These are phyloP conservation scores for Candida ponderosae DNA, from an alignment of 805 yeast species.

Conservation along the genomic window DNA sequence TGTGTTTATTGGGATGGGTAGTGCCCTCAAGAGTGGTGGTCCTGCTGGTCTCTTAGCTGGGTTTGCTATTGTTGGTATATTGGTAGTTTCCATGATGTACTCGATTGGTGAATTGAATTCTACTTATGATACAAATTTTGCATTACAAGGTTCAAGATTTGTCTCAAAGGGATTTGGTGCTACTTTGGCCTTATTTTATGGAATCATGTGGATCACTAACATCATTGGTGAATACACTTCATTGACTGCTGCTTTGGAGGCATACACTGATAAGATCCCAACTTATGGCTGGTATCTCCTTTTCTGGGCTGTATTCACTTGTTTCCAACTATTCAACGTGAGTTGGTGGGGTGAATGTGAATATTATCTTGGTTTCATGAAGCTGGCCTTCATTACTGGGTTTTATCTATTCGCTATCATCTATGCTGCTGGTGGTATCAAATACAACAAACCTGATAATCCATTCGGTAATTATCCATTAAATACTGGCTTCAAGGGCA, in stretches of 20 bases:
- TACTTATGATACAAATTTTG: conserved; percentile 44
- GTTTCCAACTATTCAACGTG: conserved; percentile 43
- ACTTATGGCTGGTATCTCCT: conserved; percentile 47
- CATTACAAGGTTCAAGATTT: conserved; percentile 41
- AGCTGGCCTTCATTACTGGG: conserved; percentile 38
- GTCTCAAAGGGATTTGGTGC: conserved; percentile 53
- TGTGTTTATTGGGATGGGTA: conserved; percentile 43
- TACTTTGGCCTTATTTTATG: conserved; percentile 44
- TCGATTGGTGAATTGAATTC: conserved; percentile 51
- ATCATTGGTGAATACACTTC: conserved; percentile 49
- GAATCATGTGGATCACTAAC: conserved; percentile 48
- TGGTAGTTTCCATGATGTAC: conserved; percentile 48
- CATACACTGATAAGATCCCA: conserved; percentile 45
- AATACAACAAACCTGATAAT: conserved; percentile 24
- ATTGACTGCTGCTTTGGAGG: conserved; percentile 38
- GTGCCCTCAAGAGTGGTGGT: conserved; percentile 40
- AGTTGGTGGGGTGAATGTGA: conserved; percentile 51
- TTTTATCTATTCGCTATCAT: conserved; percentile 44
- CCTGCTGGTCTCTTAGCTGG: conserved; percentile 48
- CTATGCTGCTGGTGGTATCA: conserved; percentile 35
- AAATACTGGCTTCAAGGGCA: conserved; percentile 41
- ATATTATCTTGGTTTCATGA: conserved; percentile 42
- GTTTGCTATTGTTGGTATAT: conserved; percentile 42
- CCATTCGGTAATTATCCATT: conserved; percentile 27
- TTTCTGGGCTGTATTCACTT: conserved; percentile 43